phyloP scores from a whole-genome alignment of 2,329 filamentous ascomycete genomes.

The Didymella segeticola region DNA sequence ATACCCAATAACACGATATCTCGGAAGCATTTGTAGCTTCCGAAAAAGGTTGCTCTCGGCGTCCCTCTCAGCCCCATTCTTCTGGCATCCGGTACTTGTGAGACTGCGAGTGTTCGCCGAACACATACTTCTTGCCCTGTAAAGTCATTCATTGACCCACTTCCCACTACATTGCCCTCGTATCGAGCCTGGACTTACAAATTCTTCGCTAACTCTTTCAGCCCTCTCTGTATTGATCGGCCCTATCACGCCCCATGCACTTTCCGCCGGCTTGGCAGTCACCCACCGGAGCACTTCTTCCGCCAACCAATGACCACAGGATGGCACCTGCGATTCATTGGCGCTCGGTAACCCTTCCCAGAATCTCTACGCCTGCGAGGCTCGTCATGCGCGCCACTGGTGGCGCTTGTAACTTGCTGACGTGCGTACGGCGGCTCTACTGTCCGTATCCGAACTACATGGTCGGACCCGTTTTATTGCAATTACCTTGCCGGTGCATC shows the following conservation, averaged over 20 bases:
- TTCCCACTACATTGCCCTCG: background rate
- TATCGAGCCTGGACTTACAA: background rate
- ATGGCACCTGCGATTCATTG: background rate
- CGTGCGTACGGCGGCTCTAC: background rate
- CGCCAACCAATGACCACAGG: background rate
- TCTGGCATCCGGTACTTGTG: background rate
- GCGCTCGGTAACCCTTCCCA: constrained; percentile 12
- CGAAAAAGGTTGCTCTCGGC: background rate
- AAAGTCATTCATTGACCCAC: constrained; percentile 1
- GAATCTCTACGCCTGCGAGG: background rate
- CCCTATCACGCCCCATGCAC: background rate
- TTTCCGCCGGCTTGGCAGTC: background rate
- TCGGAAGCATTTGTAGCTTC: background rate
- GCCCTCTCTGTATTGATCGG: constrained; percentile 1
- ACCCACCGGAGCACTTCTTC: constrained; percentile 1
- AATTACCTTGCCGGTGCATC: background rate
- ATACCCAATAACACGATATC: constrained; percentile 7
- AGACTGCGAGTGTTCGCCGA: background rate
- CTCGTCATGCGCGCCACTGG: background rate
- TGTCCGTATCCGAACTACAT: background rate
- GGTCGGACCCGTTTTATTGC: background rate
- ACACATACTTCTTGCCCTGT: background rate
- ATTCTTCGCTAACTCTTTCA: background rate
- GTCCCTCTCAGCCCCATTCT: background rate
- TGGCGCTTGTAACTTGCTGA: background rate